Evolutionary conservation across 225 moss, liverwort and hornwort genomes (phyloP), one percentile per base, ranked within the genome.

Genomic region (Marchantia polymorpha): DNA sequence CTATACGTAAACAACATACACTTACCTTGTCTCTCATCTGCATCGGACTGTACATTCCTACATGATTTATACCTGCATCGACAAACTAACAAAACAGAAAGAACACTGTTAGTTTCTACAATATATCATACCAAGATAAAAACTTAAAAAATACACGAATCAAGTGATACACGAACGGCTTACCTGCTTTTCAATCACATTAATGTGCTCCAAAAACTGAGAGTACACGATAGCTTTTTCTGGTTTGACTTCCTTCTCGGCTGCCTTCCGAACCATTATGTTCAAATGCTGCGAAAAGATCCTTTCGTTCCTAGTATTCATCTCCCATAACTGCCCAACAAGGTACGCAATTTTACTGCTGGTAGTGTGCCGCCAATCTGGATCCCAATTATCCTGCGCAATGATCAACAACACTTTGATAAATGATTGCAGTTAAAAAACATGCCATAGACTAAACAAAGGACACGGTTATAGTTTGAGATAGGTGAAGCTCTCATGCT

Each of bases 11-110:
- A 39, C 5, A 64, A 0, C 51, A 4, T 46, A 27, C 30, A 79
- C 73, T 64, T 9, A 96, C 96, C 91, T 92, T 97, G 78, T 93
- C 91, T 49, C 74, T 64, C 22, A 88, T 82, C 27, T 88, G 94
- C 97, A 97, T 94, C 15, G 97, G 97, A 80, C 97, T 97, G 60
- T 97, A 97, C 92, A 93, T 93, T 80, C 94, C 93, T 73, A 92
- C 97, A 82, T 86, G 87, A 65, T 84, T 90, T 75, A 97, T 90
- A 56, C 90, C 91, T 84, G 93, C 97, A 83, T 85, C 79, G 66
- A 86, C 85, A 79, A 94, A 85, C 96, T 97, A 59, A 59, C 26
- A 75, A 10, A 75, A 59, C 30, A 59, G 0, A 17, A 17, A 74
- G 12, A 46, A 49, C 20, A n/a, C n/a, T 53, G 9, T 74, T 54